These are phyloP conservation scores for Geotrichum carabidarum DNA, from an alignment of 1,139 yeast genomes.

Conservation along the genomic window DNA sequence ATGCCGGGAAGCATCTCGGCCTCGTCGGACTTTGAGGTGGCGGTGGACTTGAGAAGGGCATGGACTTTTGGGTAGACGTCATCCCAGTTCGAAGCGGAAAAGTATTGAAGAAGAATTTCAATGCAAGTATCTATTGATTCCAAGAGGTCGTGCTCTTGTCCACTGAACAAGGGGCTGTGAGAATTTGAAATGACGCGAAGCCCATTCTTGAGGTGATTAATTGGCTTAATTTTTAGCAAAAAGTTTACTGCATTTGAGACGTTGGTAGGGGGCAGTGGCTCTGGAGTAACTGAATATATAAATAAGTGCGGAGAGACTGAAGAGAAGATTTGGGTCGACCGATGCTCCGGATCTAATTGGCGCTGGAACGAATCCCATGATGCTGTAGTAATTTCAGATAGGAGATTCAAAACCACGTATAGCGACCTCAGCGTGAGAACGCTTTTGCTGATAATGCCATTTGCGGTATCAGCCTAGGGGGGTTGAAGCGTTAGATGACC, in stretches of 20 bases:
- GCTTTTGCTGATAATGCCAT: slow-evolving; percentile 10
- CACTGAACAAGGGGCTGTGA: neutral
- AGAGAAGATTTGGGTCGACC: neutral
- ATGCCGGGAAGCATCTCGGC: slow-evolving; percentile 46
- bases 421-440: slow-evolving; percentile 15
- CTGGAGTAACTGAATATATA: slow-evolving; percentile 16
- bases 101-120: slow-evolving; percentile 45
- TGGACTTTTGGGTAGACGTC: slow-evolving; percentile 32
- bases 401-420: slow-evolving; percentile 9
- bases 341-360: slow-evolving; percentile 8
- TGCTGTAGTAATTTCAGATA: slow-evolving; percentile 17
- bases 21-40: slow-evolving; percentile 14
- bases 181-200: slow-evolving; percentile 14
- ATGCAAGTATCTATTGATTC: slow-evolving; percentile 47
- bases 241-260: slow-evolving; percentile 23
- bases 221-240: slow-evolving; percentile 19
- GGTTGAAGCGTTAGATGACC: neutral
- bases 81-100: slow-evolving; percentile 54
- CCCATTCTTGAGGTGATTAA: slow-evolving; percentile 14
- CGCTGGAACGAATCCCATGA: slow-evolving; percentile 17
- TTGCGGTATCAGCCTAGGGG: slow-evolving; percentile 17
- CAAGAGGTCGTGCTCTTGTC: slow-evolving; percentile 22
- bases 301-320: slow-evolving; percentile 12
- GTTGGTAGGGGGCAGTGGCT: slow-evolving; percentile 8
- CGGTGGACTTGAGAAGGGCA: slow-evolving; percentile 13